These are phyloP conservation scores for Sclerotinia spermophila DNA, from an alignment of 2,329 filamentous ascomycete species.

Conservation along the genomic window DNA sequence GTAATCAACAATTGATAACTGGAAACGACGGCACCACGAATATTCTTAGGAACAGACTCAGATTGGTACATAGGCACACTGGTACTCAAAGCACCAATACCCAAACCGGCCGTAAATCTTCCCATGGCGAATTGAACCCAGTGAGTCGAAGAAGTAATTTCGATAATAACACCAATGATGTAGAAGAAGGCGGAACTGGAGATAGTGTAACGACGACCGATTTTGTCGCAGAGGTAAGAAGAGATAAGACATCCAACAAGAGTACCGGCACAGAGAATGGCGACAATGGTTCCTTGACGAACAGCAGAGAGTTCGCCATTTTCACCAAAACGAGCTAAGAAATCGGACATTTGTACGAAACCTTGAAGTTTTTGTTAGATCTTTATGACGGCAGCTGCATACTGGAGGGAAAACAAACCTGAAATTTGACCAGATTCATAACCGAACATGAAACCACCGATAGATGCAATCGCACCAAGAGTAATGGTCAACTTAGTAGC, in stretches of 20 bases:
- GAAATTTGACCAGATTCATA: slow-evolving; percentile 42
- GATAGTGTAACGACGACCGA: slow-evolving; percentile 61
- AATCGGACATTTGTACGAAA: slow-evolving; percentile 59
- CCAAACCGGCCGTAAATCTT: slow-evolving; percentile 61
- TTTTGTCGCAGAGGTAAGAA: slow-evolving; percentile 58
- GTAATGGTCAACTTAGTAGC: slow-evolving; percentile 44
- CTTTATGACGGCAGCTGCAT: background rate
- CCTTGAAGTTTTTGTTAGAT: slow-evolving; percentile 46
- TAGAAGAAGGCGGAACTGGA: slow-evolving; percentile 57
- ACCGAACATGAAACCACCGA: slow-evolving; percentile 57
- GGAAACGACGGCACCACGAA: slow-evolving; percentile 60
- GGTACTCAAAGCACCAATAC: slow-evolving; percentile 62
- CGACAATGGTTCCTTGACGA: slow-evolving; percentile 59
- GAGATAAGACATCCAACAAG: slow-evolving; percentile 54
- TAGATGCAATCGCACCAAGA: slow-evolving; percentile 50
- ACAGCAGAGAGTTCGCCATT: slow-evolving; percentile 50
- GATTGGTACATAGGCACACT: slow-evolving; percentile 66
- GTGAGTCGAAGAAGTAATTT: slow-evolving; percentile 53
- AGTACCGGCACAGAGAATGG: slow-evolving; percentile 58
- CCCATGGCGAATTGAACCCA: slow-evolving; percentile 66
- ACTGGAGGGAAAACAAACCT: slow-evolving; percentile 40
- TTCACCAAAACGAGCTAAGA: slow-evolving; percentile 51
- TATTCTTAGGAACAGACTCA: slow-evolving; percentile 60
- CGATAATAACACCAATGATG: slow-evolving; percentile 59
- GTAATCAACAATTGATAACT: slow-evolving; percentile 69